Base-by-base conservation (phyloP, 140 eudicot genomes). In the Erigeron philadelphicus region DNA sequence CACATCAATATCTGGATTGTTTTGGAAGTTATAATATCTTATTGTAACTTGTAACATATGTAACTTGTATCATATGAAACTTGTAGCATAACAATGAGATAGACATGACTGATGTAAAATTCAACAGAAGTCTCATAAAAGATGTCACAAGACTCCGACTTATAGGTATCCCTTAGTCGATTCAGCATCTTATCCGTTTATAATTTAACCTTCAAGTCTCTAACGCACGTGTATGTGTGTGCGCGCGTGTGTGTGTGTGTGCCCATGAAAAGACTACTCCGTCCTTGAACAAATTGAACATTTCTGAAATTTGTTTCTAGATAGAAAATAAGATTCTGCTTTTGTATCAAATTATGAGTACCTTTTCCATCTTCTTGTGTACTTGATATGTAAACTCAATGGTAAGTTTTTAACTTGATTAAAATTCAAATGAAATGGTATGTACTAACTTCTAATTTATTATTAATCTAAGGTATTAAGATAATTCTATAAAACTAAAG, bases 21-120 rank as follows among this genome's bases (percentile, higher is more conserved):
- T 48, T 8, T 53, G 35, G 58, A 71, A 47, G 16, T 71, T 58
- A 13, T 45, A 58, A 18, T 71, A 71, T 72, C 38, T 41, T 35
- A 52, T 4, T 7, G 46, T 63, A 72, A 18, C 71, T 53, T 72
- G 76, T 59, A 46, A 16, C 48, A 10, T 49, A 59, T 59, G 60
- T 59, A 71, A 61, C 52, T 40, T 72, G 71, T 72, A 72, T n/a
- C n/a, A n/a, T 49, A 59, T 59, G 60, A 71, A 71, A 61, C 52
- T 40, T 72, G 71, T 72, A 72, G 52, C 18, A 13, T 15, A 49
- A 41, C 64, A 41, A 38, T 61, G 64, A 72, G n/a, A 63, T 8
- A 8, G 62, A 50, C 45, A 12, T 61, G 63, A 38, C 1, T 15
- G 49, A 71, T 59, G 67, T 58, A 46, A 45, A 47, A 5, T 6